Evolutionary conservation across 139 green algal species (phyloP).

Genomic region (Coccomyxa sp.): DNA sequence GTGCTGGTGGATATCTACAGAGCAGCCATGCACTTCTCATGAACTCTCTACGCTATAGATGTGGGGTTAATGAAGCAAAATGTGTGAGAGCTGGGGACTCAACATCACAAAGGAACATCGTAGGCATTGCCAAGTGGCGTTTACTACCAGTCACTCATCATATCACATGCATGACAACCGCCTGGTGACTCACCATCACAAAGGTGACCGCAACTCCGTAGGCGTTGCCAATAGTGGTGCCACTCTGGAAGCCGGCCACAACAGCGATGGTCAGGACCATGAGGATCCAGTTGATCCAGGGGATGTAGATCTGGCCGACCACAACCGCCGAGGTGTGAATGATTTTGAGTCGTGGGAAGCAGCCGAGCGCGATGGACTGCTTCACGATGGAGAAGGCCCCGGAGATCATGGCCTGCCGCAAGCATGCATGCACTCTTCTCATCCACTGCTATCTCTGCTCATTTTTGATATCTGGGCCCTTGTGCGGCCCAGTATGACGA

Average conservation of each 20-base stretch:
- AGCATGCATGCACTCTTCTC: no score
- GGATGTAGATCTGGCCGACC: conserved; percentile 42
- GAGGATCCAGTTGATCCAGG: conserved; percentile 46
- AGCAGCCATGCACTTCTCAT: no score
- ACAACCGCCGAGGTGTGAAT: conserved; percentile 30
- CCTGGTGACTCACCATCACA: not conserved
- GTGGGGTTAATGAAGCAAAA: no score
- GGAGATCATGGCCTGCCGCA: conserved; percentile 38
- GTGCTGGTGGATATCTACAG: no score
- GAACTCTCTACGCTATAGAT: no score
- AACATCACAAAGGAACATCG: no score
- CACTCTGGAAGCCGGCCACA: conserved; percentile 38
- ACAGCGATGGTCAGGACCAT: conserved; percentile 38
- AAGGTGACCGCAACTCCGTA: not conserved
- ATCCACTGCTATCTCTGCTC: no score
- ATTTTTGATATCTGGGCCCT: no score
- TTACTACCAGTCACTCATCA: no score
- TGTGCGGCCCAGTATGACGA: no score
- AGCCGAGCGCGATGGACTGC: conserved; percentile 33
- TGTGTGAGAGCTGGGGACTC: no score
- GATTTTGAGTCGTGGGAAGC: conserved; percentile 45
- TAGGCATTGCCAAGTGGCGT: no score
- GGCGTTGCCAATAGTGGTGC: conserved; percentile 25
- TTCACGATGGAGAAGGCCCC: conserved; percentile 49
- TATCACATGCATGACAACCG: not conserved